Evolutionary conservation across 345 rosid genomes (phyloP).

Genomic region (Arabis alpina): DNA sequence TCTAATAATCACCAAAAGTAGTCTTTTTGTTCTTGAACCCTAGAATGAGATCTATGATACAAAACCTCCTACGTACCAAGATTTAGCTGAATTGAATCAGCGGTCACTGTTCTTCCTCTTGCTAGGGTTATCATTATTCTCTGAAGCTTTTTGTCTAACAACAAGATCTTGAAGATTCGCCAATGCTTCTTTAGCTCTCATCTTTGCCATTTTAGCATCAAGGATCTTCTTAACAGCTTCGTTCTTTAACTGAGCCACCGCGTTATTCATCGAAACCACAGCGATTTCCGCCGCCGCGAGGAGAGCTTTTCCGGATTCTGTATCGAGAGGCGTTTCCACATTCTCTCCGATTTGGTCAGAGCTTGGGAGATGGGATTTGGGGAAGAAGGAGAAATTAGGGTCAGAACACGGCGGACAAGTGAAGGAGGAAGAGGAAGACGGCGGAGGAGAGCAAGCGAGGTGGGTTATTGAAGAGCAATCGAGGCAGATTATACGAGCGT

Average conservation of each 20-base stretch:
- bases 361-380: constrained; percentile 12
- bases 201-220: constrained; percentile 48
- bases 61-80: constrained; percentile 25
- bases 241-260: constrained; percentile 38
- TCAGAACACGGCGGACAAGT: constrained; percentile 52
- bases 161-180: constrained; percentile 48
- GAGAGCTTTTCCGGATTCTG: constrained; percentile 48
- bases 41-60: constrained; percentile 24
- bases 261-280: constrained; percentile 42
- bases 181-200: constrained; percentile 54
- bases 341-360: constrained; percentile 6
- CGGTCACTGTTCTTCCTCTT: constrained; percentile 36
- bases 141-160: background rate
- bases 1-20: constrained; percentile 1
- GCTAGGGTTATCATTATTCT: constrained; percentile 10
- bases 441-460: constrained; percentile 41
- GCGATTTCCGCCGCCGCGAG: constrained; percentile 56
- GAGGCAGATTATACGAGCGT: constrained; percentile 45
- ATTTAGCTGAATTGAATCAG: constrained; percentile 8
- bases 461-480: constrained; percentile 57
- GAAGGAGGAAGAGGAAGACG: constrained; percentile 43
- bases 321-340: constrained; percentile 16
- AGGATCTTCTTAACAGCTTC: constrained; percentile 49
- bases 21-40: constrained; percentile 33
- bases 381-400: constrained; percentile 56